Base-by-base conservation (phyloP, 2,329 filamentous ascomycete genomes). In the Graphilbum fragrans region DNA sequence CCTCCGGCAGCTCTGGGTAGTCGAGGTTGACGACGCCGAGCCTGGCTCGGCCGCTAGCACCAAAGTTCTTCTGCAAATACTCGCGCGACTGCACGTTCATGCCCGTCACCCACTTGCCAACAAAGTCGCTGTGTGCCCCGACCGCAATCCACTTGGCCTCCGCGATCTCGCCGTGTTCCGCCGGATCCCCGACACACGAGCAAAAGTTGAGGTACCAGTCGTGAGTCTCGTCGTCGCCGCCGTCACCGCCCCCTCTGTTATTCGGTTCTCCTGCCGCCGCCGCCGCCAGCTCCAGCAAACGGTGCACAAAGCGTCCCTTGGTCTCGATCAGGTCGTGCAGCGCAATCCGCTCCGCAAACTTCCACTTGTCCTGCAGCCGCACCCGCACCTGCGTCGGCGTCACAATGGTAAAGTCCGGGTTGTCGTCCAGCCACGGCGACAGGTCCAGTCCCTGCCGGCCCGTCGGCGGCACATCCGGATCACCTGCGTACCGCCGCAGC, bases 361-460 rank as follows among this genome's bases (percentile, higher is more conserved):
- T 59, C 59, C 66, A 69, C 53, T 68, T 66, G 51, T 69, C 65
- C 54, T 69, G 65, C 8, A 68, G 55, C 10, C 60, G 63, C 35
- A 67, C 50, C 18, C 55, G 53, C 4, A 61, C 55, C 21, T 53
- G 50, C 17, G 56, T 54, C 16, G 56, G 51, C 4, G 63, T 65
- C 33, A 52, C 47, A 37, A 69, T 70, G 21, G 62, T 65, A 43
- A 76, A 71, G 50, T 80, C 66, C 0, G 77, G 66, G 17, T 73
- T 73, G 56, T 85, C 83, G 59, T 83, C 70, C 0, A 71, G 68
- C 81, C 81, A 85, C 19, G 44, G 47, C 41, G 53, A 57, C 10
- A 63, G 55, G 45, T 64, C 59, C 16, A 64, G 55, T 1, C 62
- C 62, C 10, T 54, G 54, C 11, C 52, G 47, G n/a, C 48, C 47